A percentile compares a stretch with the other conserved stretches of the same genome.
Evolutionary conservation across 805 yeast species (phyloP).

Genomic region (Teunomyces kruisii): DNA sequence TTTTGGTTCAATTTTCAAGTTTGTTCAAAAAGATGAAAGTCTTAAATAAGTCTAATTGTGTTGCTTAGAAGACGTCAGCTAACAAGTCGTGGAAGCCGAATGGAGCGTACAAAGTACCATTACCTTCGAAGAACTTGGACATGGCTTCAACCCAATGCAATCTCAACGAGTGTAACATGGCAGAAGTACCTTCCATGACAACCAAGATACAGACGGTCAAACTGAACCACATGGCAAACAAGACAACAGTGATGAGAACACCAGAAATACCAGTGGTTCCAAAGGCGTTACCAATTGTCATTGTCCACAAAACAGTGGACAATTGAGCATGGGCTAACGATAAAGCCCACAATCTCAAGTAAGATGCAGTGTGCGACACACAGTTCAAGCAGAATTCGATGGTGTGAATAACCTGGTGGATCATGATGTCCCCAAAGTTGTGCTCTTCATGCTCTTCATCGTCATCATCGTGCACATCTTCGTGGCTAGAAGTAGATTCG

Average conservation of each 20-base stretch:
- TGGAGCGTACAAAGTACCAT: slow-evolving; percentile 68
- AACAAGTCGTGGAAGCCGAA: slow-evolving; percentile 43
- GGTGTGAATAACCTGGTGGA: slow-evolving; percentile 78
- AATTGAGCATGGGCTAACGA: slow-evolving; percentile 80
- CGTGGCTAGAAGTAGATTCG: slow-evolving; percentile 15
- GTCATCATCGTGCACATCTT: slow-evolving; percentile 30
- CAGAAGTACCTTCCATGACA: slow-evolving; percentile 82
- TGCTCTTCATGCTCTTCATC: slow-evolving; percentile 36
- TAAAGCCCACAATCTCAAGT: slow-evolving; percentile 75
- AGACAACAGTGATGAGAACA: slow-evolving; percentile 53
- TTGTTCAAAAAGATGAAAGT: background rate
- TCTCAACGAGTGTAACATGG: slow-evolving; percentile 75
- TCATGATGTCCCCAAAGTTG: slow-evolving; percentile 65
- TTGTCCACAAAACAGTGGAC: slow-evolving; percentile 71
- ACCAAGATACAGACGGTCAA: slow-evolving; percentile 69
- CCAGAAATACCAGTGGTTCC: slow-evolving; percentile 55
- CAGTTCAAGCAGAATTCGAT: slow-evolving; percentile 79
- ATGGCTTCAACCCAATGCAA: slow-evolving; percentile 82
- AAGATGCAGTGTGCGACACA: slow-evolving; percentile 79
- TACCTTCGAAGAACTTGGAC: slow-evolving; percentile 79
- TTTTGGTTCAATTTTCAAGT: background rate
- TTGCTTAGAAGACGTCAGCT: slow-evolving; percentile 10
- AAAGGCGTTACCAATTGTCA: slow-evolving; percentile 69
- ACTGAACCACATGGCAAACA: slow-evolving; percentile 76
- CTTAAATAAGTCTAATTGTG: background rate